Conservation (phyloP, 495 filamentous ascomycete genomes). For the Aspergillus campestris region DNA sequence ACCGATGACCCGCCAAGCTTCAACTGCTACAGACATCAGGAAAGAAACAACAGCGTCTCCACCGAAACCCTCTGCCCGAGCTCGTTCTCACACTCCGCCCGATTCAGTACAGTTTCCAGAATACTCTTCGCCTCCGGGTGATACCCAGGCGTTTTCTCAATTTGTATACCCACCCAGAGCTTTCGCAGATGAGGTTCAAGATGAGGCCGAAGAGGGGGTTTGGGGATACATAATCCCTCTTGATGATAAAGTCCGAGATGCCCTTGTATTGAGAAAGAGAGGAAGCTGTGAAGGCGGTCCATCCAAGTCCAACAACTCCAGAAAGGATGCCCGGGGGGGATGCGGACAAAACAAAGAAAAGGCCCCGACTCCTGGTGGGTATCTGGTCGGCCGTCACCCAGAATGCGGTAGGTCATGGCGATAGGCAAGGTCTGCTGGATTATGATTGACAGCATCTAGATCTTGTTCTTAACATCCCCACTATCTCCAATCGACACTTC, state of each 20-base stretch:
- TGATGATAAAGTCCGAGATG: constrained; percentile 56
- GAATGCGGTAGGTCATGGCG: constrained; percentile 69
- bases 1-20: constrained; percentile 62
- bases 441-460: constrained; percentile 45
- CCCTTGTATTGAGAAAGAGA: constrained; percentile 65
- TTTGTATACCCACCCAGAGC: constrained; percentile 66
- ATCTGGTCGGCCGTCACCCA: constrained; percentile 83
- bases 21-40: constrained; percentile 52
- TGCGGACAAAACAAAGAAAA: constrained; percentile 15
- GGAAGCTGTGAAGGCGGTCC: constrained; percentile 51
- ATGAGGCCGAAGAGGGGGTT: constrained; percentile 74
- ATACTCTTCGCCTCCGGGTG: constrained; percentile 56
- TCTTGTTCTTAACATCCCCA: constrained; percentile 64
- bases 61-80: constrained; percentile 53
- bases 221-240: constrained; percentile 93
- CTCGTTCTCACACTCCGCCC: constrained; percentile 40
- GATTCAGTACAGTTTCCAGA: constrained; percentile 55
- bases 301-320: constrained; percentile 28
- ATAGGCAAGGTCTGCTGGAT: not conserved
- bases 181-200: constrained; percentile 71
- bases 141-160: constrained; percentile 68
- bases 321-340: constrained; percentile 19
- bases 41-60: constrained; percentile 70
- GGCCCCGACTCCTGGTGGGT: constrained; percentile 65
- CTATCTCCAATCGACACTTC: constrained; percentile 94